Base-by-base conservation (phyloP, 495 filamentous ascomycete genomes). In the Friedmanniomyces endolithicus region DNA sequence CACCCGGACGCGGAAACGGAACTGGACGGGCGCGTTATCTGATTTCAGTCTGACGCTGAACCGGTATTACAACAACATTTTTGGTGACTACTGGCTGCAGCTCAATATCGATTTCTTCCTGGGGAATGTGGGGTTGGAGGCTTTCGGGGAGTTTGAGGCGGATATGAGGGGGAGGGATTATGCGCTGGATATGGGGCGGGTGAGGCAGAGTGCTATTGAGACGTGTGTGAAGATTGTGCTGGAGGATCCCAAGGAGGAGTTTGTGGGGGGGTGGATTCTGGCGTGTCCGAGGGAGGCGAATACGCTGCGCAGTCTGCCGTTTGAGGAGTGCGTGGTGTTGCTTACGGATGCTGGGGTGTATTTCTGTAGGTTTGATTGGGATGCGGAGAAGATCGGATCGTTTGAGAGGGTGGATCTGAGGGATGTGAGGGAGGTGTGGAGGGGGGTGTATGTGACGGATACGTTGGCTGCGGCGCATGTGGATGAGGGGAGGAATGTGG, bases 61-160 rank as follows among this genome's bases (percentile, higher is more conserved):
- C 11, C 71, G 86, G 20, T 79, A 75, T 62, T 76, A 73, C 60
- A 75, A 77, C 66, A 95, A 94, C 60, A 88, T 95, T 62, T 86
- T 98, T 60, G 90, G 90, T 62, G 92, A 98, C 68, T 95, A 89
- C 67, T 96, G 96, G 67, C 86, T 88, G 11, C 92, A 98, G 66
- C 85, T 88, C 0, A 85, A 84, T 41, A 95, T 96, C 59, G 92
- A 98, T 68, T 96, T 87, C 62, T 75, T 94, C n/a, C 77, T 96
- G 0, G 92, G 92, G 23, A 90, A 90, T 57, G 88, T 92, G 17
- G 85, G 84, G 0, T 78, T 78, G 1, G 73, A 79, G 16, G 85
- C 94, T 6, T 96, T 96, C 59, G 82, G 85, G 47, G 92, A 98
- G 50, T 98, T 96, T 61, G 87, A 94, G 65, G 78, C 83, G 2